Percentiles rank a stretch among this genome's conserved stretches.
These are phyloP conservation scores for Vigna trinervia DNA, from an alignment of 306 rosid genomes.

Conservation along the genomic window DNA sequence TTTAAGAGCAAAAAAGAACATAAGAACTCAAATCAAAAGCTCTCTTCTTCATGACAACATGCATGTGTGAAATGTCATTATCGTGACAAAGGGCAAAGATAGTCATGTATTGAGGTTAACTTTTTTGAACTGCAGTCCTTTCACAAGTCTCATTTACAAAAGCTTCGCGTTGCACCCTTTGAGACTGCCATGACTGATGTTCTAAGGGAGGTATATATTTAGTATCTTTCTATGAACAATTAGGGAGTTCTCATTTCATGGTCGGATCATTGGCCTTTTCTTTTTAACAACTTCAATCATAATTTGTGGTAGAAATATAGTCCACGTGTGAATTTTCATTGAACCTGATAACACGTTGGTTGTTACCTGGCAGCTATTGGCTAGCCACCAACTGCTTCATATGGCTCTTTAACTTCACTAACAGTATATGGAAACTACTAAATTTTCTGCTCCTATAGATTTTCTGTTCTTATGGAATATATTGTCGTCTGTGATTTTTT, in stretches of 20 bases:
- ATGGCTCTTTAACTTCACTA: slow-evolving; percentile 13
- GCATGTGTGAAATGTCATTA: slow-evolving; percentile 29
- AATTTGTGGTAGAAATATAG: background rate
- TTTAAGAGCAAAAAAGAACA: slow-evolving; percentile 21
- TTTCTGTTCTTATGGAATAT: slow-evolving; percentile 24
- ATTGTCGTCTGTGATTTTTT: slow-evolving; percentile 1
- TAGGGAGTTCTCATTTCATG: slow-evolving; percentile 2
- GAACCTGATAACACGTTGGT: slow-evolving; percentile 18
- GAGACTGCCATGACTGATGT: slow-evolving; percentile 99
- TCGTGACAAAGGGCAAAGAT: slow-evolving; percentile 15
- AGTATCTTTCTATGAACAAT: slow-evolving; percentile 25
- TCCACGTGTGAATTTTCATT: slow-evolving; percentile 9
- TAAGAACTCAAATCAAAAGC: slow-evolving; percentile 17
- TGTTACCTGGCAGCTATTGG: slow-evolving; percentile 8
- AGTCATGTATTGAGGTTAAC: slow-evolving; percentile 39
- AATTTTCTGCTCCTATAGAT: slow-evolving; percentile 31
- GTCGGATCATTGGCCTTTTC: background rate
- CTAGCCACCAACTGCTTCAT: slow-evolving; percentile 2
- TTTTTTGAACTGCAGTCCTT: slow-evolving; percentile 68
- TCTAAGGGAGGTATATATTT: slow-evolving; percentile 80
- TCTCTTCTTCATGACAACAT: slow-evolving; percentile 40
- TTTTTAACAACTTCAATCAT: background rate
- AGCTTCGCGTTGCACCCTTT: slow-evolving; percentile 94
- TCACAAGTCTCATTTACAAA: slow-evolving; percentile 94
- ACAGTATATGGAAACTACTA: slow-evolving; percentile 19